Base-by-base conservation (phyloP, 176 grass and related monocot genomes). In the Pontederia crassipes region DNA sequence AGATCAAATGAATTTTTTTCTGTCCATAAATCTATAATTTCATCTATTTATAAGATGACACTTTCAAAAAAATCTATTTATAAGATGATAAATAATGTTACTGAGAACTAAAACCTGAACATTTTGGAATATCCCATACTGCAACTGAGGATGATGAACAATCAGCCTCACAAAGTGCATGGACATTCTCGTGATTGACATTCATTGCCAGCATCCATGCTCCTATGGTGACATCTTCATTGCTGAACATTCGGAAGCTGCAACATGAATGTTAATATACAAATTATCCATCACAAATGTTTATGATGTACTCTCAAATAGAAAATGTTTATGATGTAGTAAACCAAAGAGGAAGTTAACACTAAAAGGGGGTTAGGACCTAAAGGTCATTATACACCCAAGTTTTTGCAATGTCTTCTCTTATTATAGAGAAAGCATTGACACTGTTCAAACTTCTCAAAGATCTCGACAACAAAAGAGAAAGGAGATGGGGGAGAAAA, bases 201-300 rank as follows among this genome's bases (percentile, higher is more conserved):
- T 98, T 98, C 94, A 98, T 93, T 47, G 88, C 88, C 59, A 93
- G 88, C 94, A 98, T 98, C 94, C 94, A 98, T 12, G 88, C 83
- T 65, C 94, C 94, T 17, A 98, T 86, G 48, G 94, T 93, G 61
- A 98, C 88, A 56, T 98, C 94, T 68, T 98, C 94, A 28, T 98
- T 98, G 85, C 70, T 98, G 68, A 98, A 98, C 94, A 98, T 98
- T 12, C 94, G 85, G 80, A 98, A 93, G 74, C 94, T 98, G 82
- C 29, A 83, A 58, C 32, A 40, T 40, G 2, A 40, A 1, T 40
- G 4, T 1, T 24, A 24, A 24, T 0, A 24, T 24, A 1, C 20
- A 24, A 24, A 24, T 24, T 24, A 24, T 24, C 20, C 20, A 24
- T 24, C 20, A 24, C 20, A 40, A 40, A 40, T 40, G 1, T 40